Evolutionary conservation across 192 early-diverging fungal species (phyloP).

Genomic region (Chytriomyces confervae): DNA sequence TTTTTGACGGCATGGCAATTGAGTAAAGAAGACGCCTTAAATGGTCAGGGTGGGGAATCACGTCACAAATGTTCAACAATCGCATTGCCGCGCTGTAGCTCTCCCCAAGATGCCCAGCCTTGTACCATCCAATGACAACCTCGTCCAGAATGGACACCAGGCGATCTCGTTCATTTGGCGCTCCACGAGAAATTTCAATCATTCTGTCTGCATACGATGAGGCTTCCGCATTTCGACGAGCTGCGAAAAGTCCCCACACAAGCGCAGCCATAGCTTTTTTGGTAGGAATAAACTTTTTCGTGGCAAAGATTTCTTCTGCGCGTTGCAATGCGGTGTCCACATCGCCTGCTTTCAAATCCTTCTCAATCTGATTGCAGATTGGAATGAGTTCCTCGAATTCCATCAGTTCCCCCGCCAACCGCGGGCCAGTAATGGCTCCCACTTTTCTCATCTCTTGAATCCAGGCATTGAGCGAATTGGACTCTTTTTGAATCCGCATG

Average conservation of each 20-base stretch:
- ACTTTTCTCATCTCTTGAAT: neutral
- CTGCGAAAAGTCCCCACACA: neutral
- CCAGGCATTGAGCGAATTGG: neutral
- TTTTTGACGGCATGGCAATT: neutral
- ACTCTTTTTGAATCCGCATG: neutral
- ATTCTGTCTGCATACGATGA: neutral
- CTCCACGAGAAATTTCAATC: neutral
- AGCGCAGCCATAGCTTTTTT: neutral
- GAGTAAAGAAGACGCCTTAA: neutral
- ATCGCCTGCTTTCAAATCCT: neutral
- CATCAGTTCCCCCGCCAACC: neutral
- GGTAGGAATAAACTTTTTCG: neutral
- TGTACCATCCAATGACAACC: neutral
- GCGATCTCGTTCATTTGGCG: neutral
- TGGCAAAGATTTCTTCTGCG: neutral
- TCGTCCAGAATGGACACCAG: neutral
- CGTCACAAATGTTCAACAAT: neutral
- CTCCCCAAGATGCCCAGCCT: neutral
- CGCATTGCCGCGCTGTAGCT: neutral
- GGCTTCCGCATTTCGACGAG: neutral
- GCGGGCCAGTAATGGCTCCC: neutral
- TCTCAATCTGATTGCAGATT: neutral
- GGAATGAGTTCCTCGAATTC: neutral
- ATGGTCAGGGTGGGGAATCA: neutral
- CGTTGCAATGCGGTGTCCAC: neutral